phyloP scores from a whole-genome alignment of 345 rosid genomes.

The Gossypium sturtianum region DNA sequence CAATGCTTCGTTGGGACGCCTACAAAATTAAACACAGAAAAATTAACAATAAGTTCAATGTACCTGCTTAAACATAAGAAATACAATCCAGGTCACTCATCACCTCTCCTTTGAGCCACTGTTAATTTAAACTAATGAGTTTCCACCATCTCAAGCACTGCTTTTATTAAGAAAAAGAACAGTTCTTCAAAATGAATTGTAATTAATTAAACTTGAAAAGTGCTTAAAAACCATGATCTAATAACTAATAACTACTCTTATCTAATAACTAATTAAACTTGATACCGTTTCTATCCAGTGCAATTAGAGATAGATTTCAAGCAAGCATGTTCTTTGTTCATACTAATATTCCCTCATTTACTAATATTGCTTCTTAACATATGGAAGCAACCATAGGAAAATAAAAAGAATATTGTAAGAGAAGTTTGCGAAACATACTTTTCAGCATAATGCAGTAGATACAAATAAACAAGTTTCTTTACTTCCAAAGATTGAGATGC shows the following conservation, averaged over 20 bases:
- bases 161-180: neutral
- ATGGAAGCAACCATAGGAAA: neutral
- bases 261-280: neutral
- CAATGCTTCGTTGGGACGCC: slow-evolving; percentile 97
- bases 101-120: neutral
- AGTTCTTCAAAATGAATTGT: neutral
- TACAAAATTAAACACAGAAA: slow-evolving; percentile 22
- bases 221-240: neutral
- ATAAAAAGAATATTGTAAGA: neutral
- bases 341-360: neutral
- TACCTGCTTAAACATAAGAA: neutral
- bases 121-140: neutral
- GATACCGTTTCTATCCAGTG: neutral
- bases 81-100: neutral
- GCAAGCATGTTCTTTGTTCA: neutral
- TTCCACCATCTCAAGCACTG: neutral
- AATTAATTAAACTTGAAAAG: neutral
- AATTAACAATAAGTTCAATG: slow-evolving; percentile 1
- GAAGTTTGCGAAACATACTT: neutral
- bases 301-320: neutral
- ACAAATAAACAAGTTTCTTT: slow-evolving; percentile 94
- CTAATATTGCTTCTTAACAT: neutral
- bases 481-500: slow-evolving; percentile 93
- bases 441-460: slow-evolving; percentile 90
- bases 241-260: neutral